Percentiles rank a stretch among this genome's conserved stretches.
These are phyloP conservation scores for Monoraphidium neglectum DNA, from an alignment of 139 green algal species.

Conservation along the genomic window DNA sequence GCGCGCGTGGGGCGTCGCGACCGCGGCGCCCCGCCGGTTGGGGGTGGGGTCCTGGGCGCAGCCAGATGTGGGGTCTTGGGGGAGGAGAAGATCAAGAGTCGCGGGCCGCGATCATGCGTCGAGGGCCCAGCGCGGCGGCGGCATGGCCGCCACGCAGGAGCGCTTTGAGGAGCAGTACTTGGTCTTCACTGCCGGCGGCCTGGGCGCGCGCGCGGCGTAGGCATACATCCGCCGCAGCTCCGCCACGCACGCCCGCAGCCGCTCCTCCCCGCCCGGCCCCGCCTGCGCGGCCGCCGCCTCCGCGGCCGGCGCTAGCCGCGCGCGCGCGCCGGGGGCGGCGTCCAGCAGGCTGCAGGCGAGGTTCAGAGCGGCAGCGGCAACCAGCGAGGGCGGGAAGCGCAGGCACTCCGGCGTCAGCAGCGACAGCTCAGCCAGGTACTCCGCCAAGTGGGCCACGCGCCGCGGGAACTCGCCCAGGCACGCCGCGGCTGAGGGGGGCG, in stretches of 20 bases:
- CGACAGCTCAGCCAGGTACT: slow-evolving; percentile 82
- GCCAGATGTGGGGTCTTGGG: too few relatives aligned
- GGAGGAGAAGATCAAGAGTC: too few relatives aligned
- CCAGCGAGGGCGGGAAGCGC: slow-evolving; percentile 66
- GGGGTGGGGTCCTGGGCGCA: too few relatives aligned
- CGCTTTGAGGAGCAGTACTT: slow-evolving; percentile 14
- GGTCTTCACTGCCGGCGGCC: slow-evolving; percentile 4
- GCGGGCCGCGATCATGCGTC: too few relatives aligned
- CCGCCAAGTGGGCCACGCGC: slow-evolving; percentile 63
- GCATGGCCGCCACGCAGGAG: too few relatives aligned
- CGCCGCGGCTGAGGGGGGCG: background rate
- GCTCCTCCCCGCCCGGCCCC: background rate
- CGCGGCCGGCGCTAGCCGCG: background rate
- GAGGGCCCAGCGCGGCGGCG: too few relatives aligned
- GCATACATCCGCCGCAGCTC: slow-evolving; percentile 17
- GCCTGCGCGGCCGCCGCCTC: too few relatives aligned
- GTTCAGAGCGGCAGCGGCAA: slow-evolving; percentile 73
- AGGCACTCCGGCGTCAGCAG: slow-evolving; percentile 81
- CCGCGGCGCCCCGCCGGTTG: too few relatives aligned
- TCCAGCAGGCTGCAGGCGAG: slow-evolving; percentile 53
- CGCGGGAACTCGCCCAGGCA: background rate
- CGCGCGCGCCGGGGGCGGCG: background rate
- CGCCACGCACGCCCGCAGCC: slow-evolving; percentile 8
- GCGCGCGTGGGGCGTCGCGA: too few relatives aligned
- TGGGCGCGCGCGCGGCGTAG: background rate